Evolutionary conservation across 1,139 yeast genomes (phyloP), one percentile per base, ranked within the genome.

Genomic region (Taphrina flavorubra): DNA sequence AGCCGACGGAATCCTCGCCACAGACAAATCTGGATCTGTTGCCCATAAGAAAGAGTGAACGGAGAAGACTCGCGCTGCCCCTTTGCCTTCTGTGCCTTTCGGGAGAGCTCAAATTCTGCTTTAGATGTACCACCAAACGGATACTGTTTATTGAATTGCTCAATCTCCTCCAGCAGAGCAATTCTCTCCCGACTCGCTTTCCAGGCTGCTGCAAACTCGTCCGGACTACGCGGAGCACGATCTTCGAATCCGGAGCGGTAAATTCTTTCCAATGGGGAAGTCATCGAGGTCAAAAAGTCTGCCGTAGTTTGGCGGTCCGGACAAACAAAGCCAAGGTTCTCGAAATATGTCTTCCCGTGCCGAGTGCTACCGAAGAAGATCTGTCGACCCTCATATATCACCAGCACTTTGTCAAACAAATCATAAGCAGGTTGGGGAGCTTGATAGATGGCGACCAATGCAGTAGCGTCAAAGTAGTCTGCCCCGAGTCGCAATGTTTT

Each of bases 261-360:
- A 14, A 80, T 78, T 77, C 95, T 84, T 77, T 88, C 95, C 4
- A 81, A 79, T 7, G 96, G 92, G 74, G 87, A 87, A 1, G 96
- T 88, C 65, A 90, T 80, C 0, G 95, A 86, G 1, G 96, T 90
- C 75, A 90, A 80, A 77, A 85, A 90, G 77, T 90, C 97, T 16
- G 92, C 90, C 70, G 94, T 87, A 10, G 96, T 88, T 79, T 88
- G 92, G 77, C 96, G 86, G 53, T 83, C 81, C 49, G 90, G 88
- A 75, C 91, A 88, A 14, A 82, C 82, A 77, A 85, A 88, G 49
- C 95, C 95, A 89, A 88, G 86, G 49, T 81, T 81, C 68, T 79
- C 75, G 76, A 88, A 88, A 77, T 81, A 88, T 51, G 80, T 79
- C 73, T 84, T 86, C 5, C 94, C 96, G 40, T 79, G 76, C 16